Base-by-base conservation (phyloP, 2,329 filamentous ascomycete species). In the Scortechinia acanthostroma region DNA sequence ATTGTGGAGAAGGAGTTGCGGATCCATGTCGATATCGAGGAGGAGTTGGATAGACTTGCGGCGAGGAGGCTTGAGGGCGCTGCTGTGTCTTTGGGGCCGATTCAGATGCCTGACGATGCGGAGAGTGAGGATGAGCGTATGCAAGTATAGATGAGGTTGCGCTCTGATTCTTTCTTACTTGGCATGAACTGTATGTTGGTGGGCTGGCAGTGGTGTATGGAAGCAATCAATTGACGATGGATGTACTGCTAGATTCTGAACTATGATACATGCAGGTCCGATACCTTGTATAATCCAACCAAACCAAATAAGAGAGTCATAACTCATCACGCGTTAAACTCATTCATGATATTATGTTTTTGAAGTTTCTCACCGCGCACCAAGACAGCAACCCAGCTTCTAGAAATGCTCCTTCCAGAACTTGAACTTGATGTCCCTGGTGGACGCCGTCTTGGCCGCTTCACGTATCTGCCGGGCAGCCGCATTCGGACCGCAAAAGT, bases 361-460 rank as follows among this genome's bases (percentile, higher is more conserved):
- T n/a, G 25, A n/a, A 10, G 10, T n/a, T 30, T n/a, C 10, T 30
- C 10, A 30, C n/a, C 10, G n/a, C 25, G n/a, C 10, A 30, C 25
- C 25, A 30, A 40, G 20, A 19, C 6, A 40, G 20, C 10, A 40
- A 19, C 10, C 25, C 25, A 10, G n/a, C 10, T 10, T 30, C 60
- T 74, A 84, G 60, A 84, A 84, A 60, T 98, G 91, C 67, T 98
- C 93, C 71, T 98, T 98, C 93, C 93, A 98, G 73, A 98, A 98
- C 56, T 88, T 87, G 71, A 97, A 98, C 57, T 83, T 80, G 47
- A 98, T 89, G 53, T 95, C 87, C 50, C 78, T 78, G 28, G 77
- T 81, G 13, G 81, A 87, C 15, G 85, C 84, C 45, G 71, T 63
- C 58, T 85, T 86, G 53, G 88, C 86, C 15, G 91, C 91, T 59